Evolutionary conservation across 2,329 filamentous ascomycete species (phyloP), one percentile per base, ranked within the genome.

Genomic region (Xylaria sp.): DNA sequence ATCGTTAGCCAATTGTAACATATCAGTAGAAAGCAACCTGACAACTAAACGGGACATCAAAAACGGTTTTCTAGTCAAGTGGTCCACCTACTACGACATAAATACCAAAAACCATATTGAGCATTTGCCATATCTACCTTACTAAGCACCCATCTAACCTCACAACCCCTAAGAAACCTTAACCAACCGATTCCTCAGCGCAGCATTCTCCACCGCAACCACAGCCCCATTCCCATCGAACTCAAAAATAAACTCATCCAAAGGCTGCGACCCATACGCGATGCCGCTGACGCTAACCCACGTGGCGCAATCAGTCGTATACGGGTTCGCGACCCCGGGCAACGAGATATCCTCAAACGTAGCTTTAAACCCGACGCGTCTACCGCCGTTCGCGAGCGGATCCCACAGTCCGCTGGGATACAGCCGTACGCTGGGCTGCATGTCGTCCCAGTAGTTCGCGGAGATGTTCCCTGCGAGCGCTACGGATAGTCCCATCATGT

Each of bases 321-420:
- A 76, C 18, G 74, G 72, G 34, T 72, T 63, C 50, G 71, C 46
- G 1, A 37, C 56, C 9, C 63, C 71, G 1, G 74, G 67, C 5
- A 71, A 57, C 28, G 69, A 69, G 41, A 78, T 25, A 39, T 80
- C 76, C 66, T 81, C 78, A 58, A 81, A 80, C 2, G 79, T 73
- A 12, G 78, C 79, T 62, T 79, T 79, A 73, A 81, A 81, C 1
- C 78, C 77, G 2, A 80, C 75, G 20, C 66, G 0, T 76, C 76
- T 7, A 71, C 72, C 75, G 0, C 77, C 76, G 6, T 72, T 70
- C 0, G 73, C 23, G 1, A 65, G 44, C 10, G 64, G 51, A 9
- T 79, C 74, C 71, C 78, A 76, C 4, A 80, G 56, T 0, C 78
- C 78, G 9, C 76, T 78, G 10, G 78, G 78, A 61, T 80, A 81